Percentiles rank a stretch among this genome's conserved stretches.
These are phyloP conservation scores for Agrocybe chaxingu DNA, from an alignment of 768 basidiomycete species.

Conservation along the genomic window DNA sequence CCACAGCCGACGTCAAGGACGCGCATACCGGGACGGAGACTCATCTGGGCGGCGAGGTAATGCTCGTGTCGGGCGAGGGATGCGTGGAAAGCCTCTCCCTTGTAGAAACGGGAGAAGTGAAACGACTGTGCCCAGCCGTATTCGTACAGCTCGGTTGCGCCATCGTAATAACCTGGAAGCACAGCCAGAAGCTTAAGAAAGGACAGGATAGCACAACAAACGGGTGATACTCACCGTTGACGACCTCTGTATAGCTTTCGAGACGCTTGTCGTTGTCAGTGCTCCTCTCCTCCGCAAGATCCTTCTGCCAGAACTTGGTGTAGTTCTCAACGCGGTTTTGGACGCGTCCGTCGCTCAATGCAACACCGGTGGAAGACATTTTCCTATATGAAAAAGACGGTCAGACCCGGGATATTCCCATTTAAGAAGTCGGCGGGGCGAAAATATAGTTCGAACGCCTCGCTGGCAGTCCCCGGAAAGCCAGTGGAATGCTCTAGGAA, in stretches of 20 bases:
- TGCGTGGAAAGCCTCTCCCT: slow-evolving; percentile 75
- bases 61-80: slow-evolving; percentile 94
- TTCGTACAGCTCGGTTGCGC: slow-evolving; percentile 93
- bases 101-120: slow-evolving; percentile 97
- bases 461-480: no score
- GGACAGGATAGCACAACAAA: neutral
- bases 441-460: neutral
- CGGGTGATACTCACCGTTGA: slow-evolving; percentile 64
- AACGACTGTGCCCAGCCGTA: slow-evolving; percentile 91
- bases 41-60: slow-evolving; percentile 89
- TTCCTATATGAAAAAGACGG: slow-evolving; percentile 4
- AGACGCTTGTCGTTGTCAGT: slow-evolving; percentile 70
- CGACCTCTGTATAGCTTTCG: slow-evolving; percentile 85
- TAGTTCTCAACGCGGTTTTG: slow-evolving; percentile 77
- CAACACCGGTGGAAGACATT: slow-evolving; percentile 21
- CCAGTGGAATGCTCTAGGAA: no score
- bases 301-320: slow-evolving; percentile 89
- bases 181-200: neutral
- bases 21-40: slow-evolving; percentile 83
- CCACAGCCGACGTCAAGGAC: slow-evolving; percentile 99
- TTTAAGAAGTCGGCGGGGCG: neutral
- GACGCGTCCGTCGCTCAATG: slow-evolving; percentile 52
- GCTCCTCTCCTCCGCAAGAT: slow-evolving; percentile 63
- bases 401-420: neutral
- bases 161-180: slow-evolving; percentile 87